These are phyloP conservation scores for Saccharomycopsis hybrid DNA, from an alignment of 1,139 yeast species.

Conservation along the genomic window DNA sequence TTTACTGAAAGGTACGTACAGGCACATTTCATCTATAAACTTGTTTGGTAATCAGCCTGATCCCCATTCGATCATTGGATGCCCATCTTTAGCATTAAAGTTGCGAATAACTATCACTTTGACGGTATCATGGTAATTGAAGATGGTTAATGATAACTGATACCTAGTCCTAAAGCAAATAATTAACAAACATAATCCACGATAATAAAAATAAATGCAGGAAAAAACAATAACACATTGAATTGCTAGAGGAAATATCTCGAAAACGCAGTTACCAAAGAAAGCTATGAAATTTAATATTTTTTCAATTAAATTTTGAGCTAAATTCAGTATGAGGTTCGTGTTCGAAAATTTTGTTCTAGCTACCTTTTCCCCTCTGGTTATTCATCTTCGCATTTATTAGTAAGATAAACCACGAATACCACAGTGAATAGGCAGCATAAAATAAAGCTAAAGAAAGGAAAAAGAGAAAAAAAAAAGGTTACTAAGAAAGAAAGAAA, in stretches of 20 bases:
- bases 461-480: not conserved
- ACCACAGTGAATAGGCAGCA: slow-evolving; percentile 21
- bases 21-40: no score
- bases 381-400: slow-evolving; percentile 8
- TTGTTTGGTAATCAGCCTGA: no score
- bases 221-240: no score
- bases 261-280: slow-evolving; percentile 14
- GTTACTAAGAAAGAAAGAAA: not conserved
- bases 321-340: slow-evolving; percentile 16
- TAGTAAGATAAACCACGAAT: slow-evolving; percentile 1
- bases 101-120: no score
- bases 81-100: no score
- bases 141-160: no score
- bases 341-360: slow-evolving; percentile 13
- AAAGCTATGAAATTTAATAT: not conserved
- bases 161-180: no score
- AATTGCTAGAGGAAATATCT: not conserved
- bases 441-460: slow-evolving; percentile 17
- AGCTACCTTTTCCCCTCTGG: slow-evolving; percentile 22
- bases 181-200: no score
- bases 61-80: no score
- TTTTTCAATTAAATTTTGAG: not conserved
- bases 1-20: no score
- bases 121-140: no score
- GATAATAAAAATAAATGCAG: no score